phyloP scores from a whole-genome alignment of 225 moss, liverwort and hornwort genomes.

The Antitrichia curtipendula region DNA sequence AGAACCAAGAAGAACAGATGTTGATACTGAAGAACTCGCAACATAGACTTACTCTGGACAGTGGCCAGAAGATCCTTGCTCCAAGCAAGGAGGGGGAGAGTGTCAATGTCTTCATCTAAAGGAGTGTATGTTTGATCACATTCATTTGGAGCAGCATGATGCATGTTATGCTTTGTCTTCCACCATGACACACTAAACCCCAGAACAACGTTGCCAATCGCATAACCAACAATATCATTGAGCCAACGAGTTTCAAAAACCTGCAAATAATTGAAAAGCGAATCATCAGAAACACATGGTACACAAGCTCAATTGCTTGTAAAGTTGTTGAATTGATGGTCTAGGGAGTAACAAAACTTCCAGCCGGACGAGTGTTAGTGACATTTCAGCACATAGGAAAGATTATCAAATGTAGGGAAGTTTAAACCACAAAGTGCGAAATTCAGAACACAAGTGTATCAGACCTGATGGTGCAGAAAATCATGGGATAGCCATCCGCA shows the following conservation, averaged over 20 bases:
- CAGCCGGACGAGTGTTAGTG: neutral
- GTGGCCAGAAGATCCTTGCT: constrained; percentile 90
- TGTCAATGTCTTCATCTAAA: constrained; percentile 88
- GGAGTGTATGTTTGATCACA: constrained; percentile 80
- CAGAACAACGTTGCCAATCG: constrained; percentile 53
- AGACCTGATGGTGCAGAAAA: constrained; percentile 81
- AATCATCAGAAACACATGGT: neutral
- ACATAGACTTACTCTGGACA: constrained; percentile 54
- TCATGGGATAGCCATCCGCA: constrained; percentile 96
- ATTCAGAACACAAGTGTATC: neutral
- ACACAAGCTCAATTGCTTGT: neutral
- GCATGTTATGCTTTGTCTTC: constrained; percentile 91
- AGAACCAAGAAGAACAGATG: constrained; percentile 79
- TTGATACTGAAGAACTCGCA: constrained; percentile 67
- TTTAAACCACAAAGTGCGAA: neutral
- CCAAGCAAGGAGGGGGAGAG: constrained; percentile 87
- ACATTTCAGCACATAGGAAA: neutral
- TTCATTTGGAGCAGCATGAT: constrained; percentile 95
- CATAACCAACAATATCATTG: constrained; percentile 47
- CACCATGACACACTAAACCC: constrained; percentile 92
- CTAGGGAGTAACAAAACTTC: neutral
- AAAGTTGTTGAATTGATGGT: neutral
- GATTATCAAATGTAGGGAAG: neutral
- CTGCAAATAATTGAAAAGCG: neutral
- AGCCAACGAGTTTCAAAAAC: constrained; percentile 66